phyloP scores from a whole-genome alignment of 139 green algal genomes.

The Asterochloris erici region DNA sequence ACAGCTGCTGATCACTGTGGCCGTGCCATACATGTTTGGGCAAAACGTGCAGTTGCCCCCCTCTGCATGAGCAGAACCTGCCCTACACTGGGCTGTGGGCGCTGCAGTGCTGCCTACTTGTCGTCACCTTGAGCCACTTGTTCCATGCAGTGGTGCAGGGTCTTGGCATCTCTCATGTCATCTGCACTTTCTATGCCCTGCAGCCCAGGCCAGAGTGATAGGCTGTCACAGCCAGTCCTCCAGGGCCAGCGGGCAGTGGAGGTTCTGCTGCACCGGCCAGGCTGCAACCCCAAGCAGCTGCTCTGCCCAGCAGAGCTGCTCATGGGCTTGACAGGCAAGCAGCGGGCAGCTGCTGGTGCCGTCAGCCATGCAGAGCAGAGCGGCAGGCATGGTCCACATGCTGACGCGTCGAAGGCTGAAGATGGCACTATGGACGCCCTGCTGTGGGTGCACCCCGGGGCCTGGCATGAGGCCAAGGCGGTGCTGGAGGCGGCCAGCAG shows the following conservation, averaged over 20 bases:
- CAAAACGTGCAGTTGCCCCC: neutral
- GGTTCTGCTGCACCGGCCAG: neutral
- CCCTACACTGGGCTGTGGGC: neutral
- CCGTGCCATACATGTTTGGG: neutral
- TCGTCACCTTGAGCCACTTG: too few species aligned
- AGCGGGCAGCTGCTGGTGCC: neutral
- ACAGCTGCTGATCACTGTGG: too few species aligned
- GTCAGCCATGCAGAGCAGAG: neutral
- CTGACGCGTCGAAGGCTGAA: neutral
- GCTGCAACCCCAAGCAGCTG: neutral
- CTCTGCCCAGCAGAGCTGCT: neutral
- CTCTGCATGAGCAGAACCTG: neutral
- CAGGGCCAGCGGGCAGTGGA: neutral
- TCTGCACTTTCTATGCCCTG: neutral
- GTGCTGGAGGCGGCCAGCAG: neutral
- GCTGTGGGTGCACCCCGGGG: slow-evolving; percentile 11
- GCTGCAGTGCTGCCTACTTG: too few species aligned
- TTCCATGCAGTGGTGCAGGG: neutral
- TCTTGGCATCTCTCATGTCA: neutral
- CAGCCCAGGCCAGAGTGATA: neutral
- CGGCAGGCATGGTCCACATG: neutral
- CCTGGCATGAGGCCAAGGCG: neutral
- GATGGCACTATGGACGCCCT: neutral
- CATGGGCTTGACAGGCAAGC: too few species aligned
- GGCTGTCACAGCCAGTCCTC: neutral